A percentile compares a stretch with the other conserved stretches of the same genome.
These are phyloP conservation scores for Hyaloscypha hepaticicola DNA, from an alignment of 495 filamentous ascomycete species.

Conservation along the genomic window DNA sequence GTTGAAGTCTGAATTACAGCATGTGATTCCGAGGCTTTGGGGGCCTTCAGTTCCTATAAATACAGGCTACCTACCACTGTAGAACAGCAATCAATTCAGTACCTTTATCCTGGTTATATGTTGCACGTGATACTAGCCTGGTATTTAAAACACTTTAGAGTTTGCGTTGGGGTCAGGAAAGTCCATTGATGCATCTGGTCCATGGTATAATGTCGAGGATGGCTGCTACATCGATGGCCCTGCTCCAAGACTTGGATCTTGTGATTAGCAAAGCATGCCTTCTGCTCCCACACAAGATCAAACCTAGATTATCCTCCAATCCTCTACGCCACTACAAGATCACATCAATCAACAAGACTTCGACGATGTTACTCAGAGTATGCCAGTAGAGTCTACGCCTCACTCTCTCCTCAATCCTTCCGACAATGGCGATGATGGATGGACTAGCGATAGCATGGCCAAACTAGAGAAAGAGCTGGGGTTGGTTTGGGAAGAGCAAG, in stretches of 20 bases:
- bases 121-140: no score
- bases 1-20: no score
- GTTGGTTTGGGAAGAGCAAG: slow-evolving; percentile 14
- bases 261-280: slow-evolving; percentile 18
- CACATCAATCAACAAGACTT: slow-evolving; percentile 25
- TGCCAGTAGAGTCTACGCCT: slow-evolving; percentile 14
- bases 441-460: slow-evolving; percentile 19
- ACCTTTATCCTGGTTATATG: no score
- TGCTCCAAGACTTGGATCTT: not conserved
- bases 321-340: slow-evolving; percentile 19
- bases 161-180: no score
- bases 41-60: no score
- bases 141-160: no score
- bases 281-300: slow-evolving; percentile 21
- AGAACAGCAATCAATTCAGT: no score
- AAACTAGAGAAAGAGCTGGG: slow-evolving; percentile 18
- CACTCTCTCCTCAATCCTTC: slow-evolving; percentile 14
- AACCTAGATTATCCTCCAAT: slow-evolving; percentile 17
- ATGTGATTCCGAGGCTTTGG: no score
- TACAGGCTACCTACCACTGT: no score
- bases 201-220: slow-evolving; percentile 10
- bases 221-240: slow-evolving; percentile 1
- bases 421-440: slow-evolving; percentile 24
- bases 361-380: slow-evolving; percentile 16
- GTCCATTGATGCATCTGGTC: slow-evolving; percentile 7